Evolutionary conservation across 495 filamentous ascomycete species (phyloP), one percentile per base, ranked within the genome.

Genomic region (Penicillium waksmanii): DNA sequence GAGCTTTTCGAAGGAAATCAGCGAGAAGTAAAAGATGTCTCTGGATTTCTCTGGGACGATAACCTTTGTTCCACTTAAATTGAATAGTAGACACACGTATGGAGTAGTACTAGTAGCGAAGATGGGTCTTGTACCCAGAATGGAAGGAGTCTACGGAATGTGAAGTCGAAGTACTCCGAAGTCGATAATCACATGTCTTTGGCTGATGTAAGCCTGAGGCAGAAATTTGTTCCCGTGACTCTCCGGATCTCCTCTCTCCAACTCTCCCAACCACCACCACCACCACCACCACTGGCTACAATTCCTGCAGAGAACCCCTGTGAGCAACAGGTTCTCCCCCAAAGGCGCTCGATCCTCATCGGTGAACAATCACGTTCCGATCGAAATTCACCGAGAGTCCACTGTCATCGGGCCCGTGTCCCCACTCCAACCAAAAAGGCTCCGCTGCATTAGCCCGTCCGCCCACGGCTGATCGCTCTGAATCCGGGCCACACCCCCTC

Each of bases 401-500:
- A 17, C 55, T 18, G 27, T 43, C 44, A 51, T 53, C 23, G 54
- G 61, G 53, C 27, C 53, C 46, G 55, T 56, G 67, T 67, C 67
- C 53, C 67, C 67, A 70, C 67, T 55, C 58, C 52, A 46, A 60
- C 64, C 61, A 15, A 67, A 69, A 65, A 52, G 60, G 53, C 60
- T 64, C 64, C 71, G 66, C 66, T 73, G 69, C 69, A 72, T 70
- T 71, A 72, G 71, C 64, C 64, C 63, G 57, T 61, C 61, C 61
- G 51, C 63, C 60, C 69, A 65, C 65, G 66, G 72, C 66, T 70
- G 72, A 75, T 75, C 72, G 48, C 65, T 59, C 67, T 72, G 60
- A 63, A 67, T 72, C 64, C 61, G 69, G 67, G 57, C 60, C 61
- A 62, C 54, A 56, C 35, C 55, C 63, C 63, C 42, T 38, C 36